Evolutionary conservation across 2,329 filamentous ascomycete species (phyloP), one percentile per base, ranked within the genome.

Genomic region (Trichoderma cornu-damae): DNA sequence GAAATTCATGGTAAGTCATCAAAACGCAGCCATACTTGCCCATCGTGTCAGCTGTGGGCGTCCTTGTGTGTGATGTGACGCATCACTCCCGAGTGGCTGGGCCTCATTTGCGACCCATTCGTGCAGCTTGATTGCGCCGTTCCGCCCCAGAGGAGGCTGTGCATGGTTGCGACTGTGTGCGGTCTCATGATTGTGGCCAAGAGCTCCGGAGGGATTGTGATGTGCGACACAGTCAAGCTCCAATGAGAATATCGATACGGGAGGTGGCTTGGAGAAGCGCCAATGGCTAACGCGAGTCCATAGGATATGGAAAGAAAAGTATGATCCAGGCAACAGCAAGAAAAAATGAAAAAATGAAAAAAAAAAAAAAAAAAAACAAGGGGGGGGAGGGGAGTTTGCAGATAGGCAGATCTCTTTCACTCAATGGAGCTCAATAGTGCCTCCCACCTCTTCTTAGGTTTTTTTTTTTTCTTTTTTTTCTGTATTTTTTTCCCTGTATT

Each of bases 261-360:
- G n/a, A n/a, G n/a, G 24, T 12, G 11, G 11, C 11, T 38, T 14
- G 16, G 11, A 22, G 42, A 38, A 16, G 32, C 12, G 24, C 16
- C 42, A 38, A 47, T 30, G 24, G 54, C 51, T 59, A 35, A 57
- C 52, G 28, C 6, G 2, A 32, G n/a, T n/a, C 35, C 12, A 42
- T 40, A 96, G 90, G 92, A 96, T 97, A 69, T 96, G 93, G 90
- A 97, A 97, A 72, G 91, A 96, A 61, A 97, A 97, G 75, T 96
- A 97, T 75, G 81, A 81, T 66, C 78, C 80, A 57, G 65, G 65
- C 24, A 65, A 66, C 51, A 73, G 70, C 75, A 79, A 68, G 75
- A 78, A 68, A 64, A 65, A 67, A 34, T 58, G 54, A 16, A n/a
- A n/a, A n/a, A n/a, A n/a, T n/a, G n/a, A n/a, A n/a, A n/a, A n/a